phyloP scores from a whole-genome alignment of 441 rosid species.

The Lepidium campestre region DNA sequence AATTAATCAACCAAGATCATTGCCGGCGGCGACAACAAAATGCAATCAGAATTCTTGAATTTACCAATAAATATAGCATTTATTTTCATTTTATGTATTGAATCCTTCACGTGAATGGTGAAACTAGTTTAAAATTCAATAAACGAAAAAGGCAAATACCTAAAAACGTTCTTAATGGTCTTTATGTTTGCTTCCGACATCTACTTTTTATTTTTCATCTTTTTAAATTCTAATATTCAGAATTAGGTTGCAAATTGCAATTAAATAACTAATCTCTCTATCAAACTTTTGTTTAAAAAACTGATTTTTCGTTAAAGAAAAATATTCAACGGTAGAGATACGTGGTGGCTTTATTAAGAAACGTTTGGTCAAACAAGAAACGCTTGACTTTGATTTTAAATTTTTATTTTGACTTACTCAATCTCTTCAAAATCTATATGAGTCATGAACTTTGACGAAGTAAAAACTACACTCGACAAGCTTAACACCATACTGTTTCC shows the following conservation, averaged over 20 bases:
- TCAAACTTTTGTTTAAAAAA: background rate
- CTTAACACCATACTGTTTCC: background rate
- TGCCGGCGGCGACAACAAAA: background rate
- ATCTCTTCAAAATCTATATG: background rate
- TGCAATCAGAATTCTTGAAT: background rate
- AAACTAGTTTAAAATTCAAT: background rate
- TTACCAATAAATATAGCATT: background rate
- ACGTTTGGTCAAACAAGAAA: conserved; percentile 12
- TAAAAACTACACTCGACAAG: background rate
- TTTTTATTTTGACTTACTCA: background rate
- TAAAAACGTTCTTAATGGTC: background rate
- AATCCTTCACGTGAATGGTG: background rate
- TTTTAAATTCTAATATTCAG: background rate
- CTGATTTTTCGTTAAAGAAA: background rate
- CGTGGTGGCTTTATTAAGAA: background rate
- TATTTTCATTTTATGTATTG: background rate
- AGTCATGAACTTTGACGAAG: background rate
- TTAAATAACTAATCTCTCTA: background rate
- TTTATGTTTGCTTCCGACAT: background rate
- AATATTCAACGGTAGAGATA: background rate
- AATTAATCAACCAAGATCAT: background rate
- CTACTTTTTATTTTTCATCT: background rate
- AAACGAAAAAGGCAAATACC: background rate
- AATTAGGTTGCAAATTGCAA: background rate
- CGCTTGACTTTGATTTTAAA: background rate